Evolutionary conservation across 768 basidiomycete species (phyloP), one percentile per base, ranked within the genome.

Genomic region (Sporobolomyces roseus): DNA sequence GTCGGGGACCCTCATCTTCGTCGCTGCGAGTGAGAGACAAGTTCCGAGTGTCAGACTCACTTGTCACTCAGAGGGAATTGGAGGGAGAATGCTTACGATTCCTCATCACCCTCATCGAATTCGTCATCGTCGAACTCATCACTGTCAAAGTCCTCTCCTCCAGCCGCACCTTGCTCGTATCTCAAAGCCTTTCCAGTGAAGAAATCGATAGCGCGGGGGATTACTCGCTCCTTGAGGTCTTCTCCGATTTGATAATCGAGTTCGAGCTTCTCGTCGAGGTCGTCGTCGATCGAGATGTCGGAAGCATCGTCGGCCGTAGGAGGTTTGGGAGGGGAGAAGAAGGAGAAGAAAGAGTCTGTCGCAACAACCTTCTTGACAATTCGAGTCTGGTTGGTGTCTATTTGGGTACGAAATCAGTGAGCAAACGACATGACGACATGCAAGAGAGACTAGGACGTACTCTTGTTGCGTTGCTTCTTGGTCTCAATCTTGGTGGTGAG

Each of bases 391-490:
- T 81, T 80, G 63, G 81, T 82, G 73, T 80, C 81, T 82, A 63
- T 36, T 46, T 46, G 21, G 21, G 45, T 23, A 46, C 21, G 23
- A 48, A n/a, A 32, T 21, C 16, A 45, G 9, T 21, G 36, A 7
- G 30, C 17, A n/a, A 41, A 38, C 35, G 30, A 29, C 13, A 38
- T n/a, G 25, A 33, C 2, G 21, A 52, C 7, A 23, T n/a, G 46
- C 12, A 7, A 27, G 4, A 16, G 63, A 17, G 13, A 55, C n/a
- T n/a, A 52, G 46, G 30, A 80, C 85, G 63, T 76, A 96, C 93
- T 93, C 85, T 97, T 99, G 82, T 99, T 99, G 76, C 94, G 83
- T 81, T 98, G 94, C 83, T 96, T 97, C 85, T 94, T 96, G 79
- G 97, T 93, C 82, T 98, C 94, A 75, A 91, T 89, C 81, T 90